A percentile compares a stretch with the other conserved stretches of the same genome.
Conservation (phyloP, 2,329 filamentous ascomycete genomes). For the Ceratocystis albifundus region DNA sequence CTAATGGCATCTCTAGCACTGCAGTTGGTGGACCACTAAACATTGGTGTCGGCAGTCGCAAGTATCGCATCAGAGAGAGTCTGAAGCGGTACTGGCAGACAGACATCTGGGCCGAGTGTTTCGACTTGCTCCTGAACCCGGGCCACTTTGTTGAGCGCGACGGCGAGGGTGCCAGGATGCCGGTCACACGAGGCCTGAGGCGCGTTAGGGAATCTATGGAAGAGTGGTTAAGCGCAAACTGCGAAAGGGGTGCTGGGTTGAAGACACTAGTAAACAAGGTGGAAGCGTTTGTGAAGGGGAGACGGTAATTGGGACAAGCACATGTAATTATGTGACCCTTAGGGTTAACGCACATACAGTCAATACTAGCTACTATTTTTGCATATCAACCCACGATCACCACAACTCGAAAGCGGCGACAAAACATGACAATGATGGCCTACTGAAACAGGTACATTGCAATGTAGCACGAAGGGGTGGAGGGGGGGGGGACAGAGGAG, state of each 20-base stretch:
- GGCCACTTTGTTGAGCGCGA: constrained; percentile 49
- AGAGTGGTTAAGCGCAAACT: constrained; percentile 64
- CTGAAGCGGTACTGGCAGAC: constrained; percentile 96
- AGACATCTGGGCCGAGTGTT: constrained; percentile 74
- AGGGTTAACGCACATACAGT: neutral
- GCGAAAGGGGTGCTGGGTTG: constrained; percentile 67
- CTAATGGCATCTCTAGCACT: constrained; percentile 38
- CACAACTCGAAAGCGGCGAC: no score
- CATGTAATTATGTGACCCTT: neutral
- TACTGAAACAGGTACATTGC: no score
- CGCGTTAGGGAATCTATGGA: constrained; percentile 69
- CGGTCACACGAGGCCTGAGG: constrained; percentile 59
- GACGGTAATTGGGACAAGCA: constrained; percentile 20
- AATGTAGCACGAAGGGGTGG: no score
- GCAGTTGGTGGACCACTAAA: constrained; percentile 39
- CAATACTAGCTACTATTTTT: no score
- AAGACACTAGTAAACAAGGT: constrained; percentile 57
- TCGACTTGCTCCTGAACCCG: constrained; percentile 80
- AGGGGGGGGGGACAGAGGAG: no score
- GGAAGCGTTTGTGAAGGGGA: constrained; percentile 38
- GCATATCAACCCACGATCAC: no score
- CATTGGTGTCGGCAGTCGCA: constrained; percentile 46
- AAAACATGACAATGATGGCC: no score
- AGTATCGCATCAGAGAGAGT: constrained; percentile 68
- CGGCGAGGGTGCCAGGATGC: constrained; percentile 47